Percentiles rank a stretch among this genome's conserved stretches.
Conservation (phyloP, 2,329 filamentous ascomycete genomes). For the Trichoderma endophyticum region DNA sequence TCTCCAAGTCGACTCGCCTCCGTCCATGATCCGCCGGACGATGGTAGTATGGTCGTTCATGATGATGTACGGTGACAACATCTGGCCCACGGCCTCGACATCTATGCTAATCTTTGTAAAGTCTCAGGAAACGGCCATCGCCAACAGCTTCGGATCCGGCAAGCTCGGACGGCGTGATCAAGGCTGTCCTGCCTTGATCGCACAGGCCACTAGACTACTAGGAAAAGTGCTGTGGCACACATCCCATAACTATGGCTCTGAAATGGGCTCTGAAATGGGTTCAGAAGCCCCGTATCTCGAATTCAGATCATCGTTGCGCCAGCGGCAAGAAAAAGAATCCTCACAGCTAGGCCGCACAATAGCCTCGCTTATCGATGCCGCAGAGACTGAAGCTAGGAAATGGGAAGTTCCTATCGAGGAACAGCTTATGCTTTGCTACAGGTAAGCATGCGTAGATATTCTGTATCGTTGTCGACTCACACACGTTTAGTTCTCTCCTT, state of each 20-base stretch:
- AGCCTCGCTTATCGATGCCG: background rate
- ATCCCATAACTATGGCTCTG: background rate
- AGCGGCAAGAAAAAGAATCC: background rate
- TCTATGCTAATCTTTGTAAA: background rate
- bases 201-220: background rate
- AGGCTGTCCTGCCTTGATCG: background rate
- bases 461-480: background rate
- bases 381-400: background rate
- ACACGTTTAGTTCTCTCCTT: background rate
- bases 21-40: background rate
- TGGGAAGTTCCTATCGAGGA: background rate
- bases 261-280: background rate
- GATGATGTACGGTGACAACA: background rate
- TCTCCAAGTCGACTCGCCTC: background rate
- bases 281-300: background rate
- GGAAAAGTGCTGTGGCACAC: background rate
- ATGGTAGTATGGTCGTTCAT: background rate
- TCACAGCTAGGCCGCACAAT: background rate
- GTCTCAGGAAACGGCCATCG: background rate
- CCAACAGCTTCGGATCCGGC: background rate
- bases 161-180: background rate
- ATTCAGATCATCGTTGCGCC: background rate
- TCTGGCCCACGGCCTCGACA: accelerated
- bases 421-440: background rate
- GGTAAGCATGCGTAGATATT: background rate